Percentiles rank a stretch among this genome's conserved stretches.
phyloP scores from a whole-genome alignment of 257 asterid species.

The Solanum rostratum region DNA sequence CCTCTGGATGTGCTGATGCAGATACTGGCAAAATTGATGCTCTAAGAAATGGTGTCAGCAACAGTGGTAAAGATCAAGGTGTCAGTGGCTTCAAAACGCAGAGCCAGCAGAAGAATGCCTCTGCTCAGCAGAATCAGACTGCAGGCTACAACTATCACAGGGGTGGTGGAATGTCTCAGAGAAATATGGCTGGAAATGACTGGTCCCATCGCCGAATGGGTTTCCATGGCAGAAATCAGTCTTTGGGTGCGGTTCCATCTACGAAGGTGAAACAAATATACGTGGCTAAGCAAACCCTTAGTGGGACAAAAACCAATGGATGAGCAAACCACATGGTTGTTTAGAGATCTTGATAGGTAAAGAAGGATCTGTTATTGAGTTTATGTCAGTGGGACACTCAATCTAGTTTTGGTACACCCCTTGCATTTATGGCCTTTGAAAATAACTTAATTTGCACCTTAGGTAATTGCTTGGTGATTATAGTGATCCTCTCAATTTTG shows the following conservation, averaged over 20 bases:
- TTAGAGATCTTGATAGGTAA: background rate
- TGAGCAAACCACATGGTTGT: slow-evolving; percentile 15
- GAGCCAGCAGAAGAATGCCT: slow-evolving; percentile 32
- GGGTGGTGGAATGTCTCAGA: slow-evolving; percentile 40
- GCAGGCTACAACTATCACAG: slow-evolving; percentile 43
- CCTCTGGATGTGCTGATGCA: slow-evolving; percentile 21
- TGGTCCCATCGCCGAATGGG: slow-evolving; percentile 66
- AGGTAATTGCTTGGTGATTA: slow-evolving; percentile 2
- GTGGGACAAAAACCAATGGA: slow-evolving; percentile 27
- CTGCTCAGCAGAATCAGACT: slow-evolving; percentile 33
- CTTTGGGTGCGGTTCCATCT: slow-evolving; percentile 35
- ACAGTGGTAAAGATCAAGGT: slow-evolving; percentile 21
- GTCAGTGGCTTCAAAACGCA: slow-evolving; percentile 28
- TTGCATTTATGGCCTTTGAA: background rate
- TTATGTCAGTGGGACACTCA: background rate
- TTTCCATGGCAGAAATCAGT: slow-evolving; percentile 64
- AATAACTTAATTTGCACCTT: background rate
- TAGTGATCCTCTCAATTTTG: background rate
- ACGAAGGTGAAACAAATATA: slow-evolving; percentile 76
- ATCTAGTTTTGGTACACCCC: background rate
- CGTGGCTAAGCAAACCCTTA: slow-evolving; percentile 66
- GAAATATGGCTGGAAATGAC: slow-evolving; percentile 50
- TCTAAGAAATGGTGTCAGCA: slow-evolving; percentile 8
- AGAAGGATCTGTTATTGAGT: background rate
- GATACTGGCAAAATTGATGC: slow-evolving; percentile 27